Percentiles rank a stretch among this genome's conserved stretches.
Conservation (phyloP, 208 protist species). For the Acanthamoeba royreba region DNA sequence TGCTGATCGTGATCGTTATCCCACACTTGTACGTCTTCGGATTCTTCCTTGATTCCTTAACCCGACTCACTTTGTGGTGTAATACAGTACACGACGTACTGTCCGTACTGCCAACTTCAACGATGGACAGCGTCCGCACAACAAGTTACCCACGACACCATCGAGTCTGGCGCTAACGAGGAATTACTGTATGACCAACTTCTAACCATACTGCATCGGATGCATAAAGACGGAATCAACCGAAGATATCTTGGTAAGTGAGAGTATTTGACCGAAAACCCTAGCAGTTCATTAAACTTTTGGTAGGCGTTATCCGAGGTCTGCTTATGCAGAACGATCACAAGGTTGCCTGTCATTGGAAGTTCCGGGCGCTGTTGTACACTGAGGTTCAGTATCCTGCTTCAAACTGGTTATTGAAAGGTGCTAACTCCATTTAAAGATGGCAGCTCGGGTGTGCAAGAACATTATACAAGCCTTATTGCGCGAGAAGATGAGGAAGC, state of each 20-base stretch:
- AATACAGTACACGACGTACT: not conserved
- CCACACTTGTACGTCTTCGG: no score
- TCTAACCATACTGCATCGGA: constrained; percentile 1
- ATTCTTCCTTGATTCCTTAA: no score
- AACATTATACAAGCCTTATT: constrained; percentile 20
- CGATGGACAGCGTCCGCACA: not conserved
- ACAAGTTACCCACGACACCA: not conserved
- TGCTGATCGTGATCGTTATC: not conserved
- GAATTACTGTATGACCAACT: not conserved
- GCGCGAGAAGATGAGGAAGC: constrained; percentile 48
- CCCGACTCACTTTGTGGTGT: no score
- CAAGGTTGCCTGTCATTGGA: not conserved
- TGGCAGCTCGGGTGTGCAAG: constrained; percentile 19
- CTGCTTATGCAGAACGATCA: not conserved
- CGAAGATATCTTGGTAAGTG: not conserved
- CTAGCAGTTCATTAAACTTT: no score
- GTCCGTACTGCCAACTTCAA: not conserved
- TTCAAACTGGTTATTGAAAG: no score
- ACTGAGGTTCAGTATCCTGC: no score
- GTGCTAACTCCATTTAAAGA: no score
- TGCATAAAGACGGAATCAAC: constrained; percentile 40
- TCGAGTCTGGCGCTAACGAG: not conserved
- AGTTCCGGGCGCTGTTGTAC: not conserved
- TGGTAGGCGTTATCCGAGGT: not conserved
- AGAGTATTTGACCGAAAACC: no score